Evolutionary conservation across 2,329 filamentous ascomycete genomes (phyloP).

Genomic region (Dactylellina parvicollis): DNA sequence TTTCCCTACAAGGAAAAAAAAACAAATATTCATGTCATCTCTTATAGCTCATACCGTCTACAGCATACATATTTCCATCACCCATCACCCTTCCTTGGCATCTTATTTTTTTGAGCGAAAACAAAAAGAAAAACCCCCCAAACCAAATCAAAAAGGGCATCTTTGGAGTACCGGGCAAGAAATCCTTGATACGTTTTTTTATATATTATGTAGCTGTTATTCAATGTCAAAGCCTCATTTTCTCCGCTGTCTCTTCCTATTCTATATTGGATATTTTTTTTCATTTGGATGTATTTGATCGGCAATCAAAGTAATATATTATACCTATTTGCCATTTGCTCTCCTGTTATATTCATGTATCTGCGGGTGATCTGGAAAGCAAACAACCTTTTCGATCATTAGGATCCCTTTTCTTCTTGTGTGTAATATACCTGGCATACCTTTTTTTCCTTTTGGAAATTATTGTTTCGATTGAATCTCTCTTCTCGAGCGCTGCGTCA

Average conservation of each 20-base stretch:
- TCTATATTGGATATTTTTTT: slow-evolving; percentile 27
- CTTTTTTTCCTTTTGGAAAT: slow-evolving; percentile 5
- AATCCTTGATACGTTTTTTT: slow-evolving; percentile 31
- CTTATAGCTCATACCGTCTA: slow-evolving; percentile 57
- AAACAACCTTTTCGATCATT: slow-evolving; percentile 19
- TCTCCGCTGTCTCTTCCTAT: slow-evolving; percentile 18
- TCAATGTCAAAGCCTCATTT: slow-evolving; percentile 4
- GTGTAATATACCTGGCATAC: slow-evolving; percentile 40
- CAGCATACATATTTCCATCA: slow-evolving; percentile 26
- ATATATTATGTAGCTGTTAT: slow-evolving; percentile 25
- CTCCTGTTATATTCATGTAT: slow-evolving; percentile 5
- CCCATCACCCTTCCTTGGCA: slow-evolving; percentile 6
- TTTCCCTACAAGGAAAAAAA: background rate
- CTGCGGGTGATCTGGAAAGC: background rate
- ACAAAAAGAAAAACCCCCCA: slow-evolving; percentile 11
- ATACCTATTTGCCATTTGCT: slow-evolving; percentile 55
- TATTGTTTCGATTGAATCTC: background rate
- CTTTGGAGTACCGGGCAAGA: slow-evolving; percentile 53
- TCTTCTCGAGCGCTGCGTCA: background rate
- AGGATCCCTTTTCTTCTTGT: slow-evolving; percentile 51
- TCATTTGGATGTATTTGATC: slow-evolving; percentile 13
- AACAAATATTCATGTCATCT: slow-evolving; percentile 55
- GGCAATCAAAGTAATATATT: slow-evolving; percentile 54
- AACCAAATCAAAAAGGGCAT: slow-evolving; percentile 49
- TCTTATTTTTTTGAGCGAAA: slow-evolving; percentile 25